Evolutionary conservation across 2,329 filamentous ascomycete genomes (phyloP), one percentile per base, ranked within the genome.

Genomic region (Gyromitra esculenta): DNA sequence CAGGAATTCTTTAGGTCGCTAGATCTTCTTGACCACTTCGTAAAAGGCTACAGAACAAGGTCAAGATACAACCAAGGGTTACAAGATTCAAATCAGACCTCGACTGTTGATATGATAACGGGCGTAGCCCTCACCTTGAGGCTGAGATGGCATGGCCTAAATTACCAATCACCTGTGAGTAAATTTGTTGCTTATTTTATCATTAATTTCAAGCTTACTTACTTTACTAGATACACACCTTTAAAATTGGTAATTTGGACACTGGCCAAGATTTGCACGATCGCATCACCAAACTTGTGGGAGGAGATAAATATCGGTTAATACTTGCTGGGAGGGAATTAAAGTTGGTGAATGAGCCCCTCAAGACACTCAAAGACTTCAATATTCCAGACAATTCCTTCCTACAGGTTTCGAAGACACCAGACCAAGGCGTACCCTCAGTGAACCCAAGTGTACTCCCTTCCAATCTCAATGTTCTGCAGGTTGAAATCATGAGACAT

Each of bases 401-500:
- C 31, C 69, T 81, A 15, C 56, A 62, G n/a, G 73, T 77, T 48
- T 56, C 60, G 57, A 77, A 75, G 43, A 63, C 75, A 48, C 75
- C 75, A 43, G 75, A 77, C 41, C 75, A 75, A 62, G 68, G 74
- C 37, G 64, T 63, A 59, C 50, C 56, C 57, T 59, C 74, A 9
- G 43, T 21, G 8, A 73, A 57, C 37, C 52, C 59, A 45, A 25
- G 39, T 31, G 39, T 25, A 64, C 54, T 56, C 13, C 67, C 73
- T 52, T 74, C 74, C 37, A 78, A 79, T 37, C 76, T 79, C 37
- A 80, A 81, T 57, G 73, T 85, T 45, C 87, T 98, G 1, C 93
- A 98, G 82, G 87, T 89, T 11, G 92, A 95, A 80, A 90, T 98
- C 25, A 85, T 96, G 79, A 87, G 90, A 73, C 92, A 96, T 82